Percentiles rank a stretch among this genome's conserved stretches.
phyloP scores from a whole-genome alignment of 1,284 basidiomycete genomes.

The Earliella scabrosa region DNA sequence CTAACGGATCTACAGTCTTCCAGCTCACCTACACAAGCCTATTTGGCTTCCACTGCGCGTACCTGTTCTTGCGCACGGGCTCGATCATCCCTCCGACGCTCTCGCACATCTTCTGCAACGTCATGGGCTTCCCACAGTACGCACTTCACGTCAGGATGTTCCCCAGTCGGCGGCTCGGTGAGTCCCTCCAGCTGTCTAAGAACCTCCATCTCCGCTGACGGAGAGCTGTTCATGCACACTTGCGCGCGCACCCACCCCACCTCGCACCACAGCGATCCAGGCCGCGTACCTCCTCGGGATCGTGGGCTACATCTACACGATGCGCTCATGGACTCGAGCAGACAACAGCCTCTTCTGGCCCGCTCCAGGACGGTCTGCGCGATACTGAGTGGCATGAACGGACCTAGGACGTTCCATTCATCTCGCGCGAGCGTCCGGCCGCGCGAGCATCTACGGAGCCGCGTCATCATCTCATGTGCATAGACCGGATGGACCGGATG shows the following conservation, averaged over 20 bases:
- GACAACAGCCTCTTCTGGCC: constrained; percentile 34
- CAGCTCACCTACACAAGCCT: constrained; percentile 90
- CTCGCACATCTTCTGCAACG: constrained; percentile 91
- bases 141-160: constrained; percentile 38
- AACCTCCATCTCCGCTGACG: constrained; percentile 3
- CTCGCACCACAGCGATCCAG: constrained; percentile 30
- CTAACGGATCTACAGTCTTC: constrained; percentile 57
- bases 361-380: constrained; percentile 12
- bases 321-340: constrained; percentile 34
- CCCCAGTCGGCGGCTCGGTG: constrained; percentile 33
- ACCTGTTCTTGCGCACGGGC: constrained; percentile 83
- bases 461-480: constrained; percentile 1
- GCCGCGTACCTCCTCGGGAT: constrained; percentile 36
- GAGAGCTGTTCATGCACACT: not conserved
- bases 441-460: too few species aligned
- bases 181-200: constrained; percentile 11
- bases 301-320: constrained; percentile 36
- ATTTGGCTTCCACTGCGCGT: constrained; percentile 91
- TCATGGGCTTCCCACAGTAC: constrained; percentile 86
- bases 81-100: constrained; percentile 64
- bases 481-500: not conserved
- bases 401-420: not conserved
- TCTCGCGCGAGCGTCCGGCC: too few species aligned
- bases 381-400: constrained; percentile 9
- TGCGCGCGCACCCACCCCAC: not conserved